Conservation (phyloP, 495 filamentous ascomycete species). For the Aspergillus nidulans region DNA sequence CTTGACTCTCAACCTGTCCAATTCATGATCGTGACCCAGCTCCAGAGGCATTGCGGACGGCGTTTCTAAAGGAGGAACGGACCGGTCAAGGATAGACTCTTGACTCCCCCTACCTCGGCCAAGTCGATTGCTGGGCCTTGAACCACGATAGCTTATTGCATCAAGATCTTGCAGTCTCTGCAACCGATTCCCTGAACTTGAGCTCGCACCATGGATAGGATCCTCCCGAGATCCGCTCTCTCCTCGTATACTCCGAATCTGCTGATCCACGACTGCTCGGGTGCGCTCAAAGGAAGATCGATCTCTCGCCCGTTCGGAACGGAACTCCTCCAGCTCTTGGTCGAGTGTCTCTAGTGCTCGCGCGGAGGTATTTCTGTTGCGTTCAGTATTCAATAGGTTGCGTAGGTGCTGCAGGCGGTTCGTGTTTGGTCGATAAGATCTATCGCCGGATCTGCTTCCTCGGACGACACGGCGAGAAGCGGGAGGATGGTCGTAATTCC, state of each 20-base stretch:
- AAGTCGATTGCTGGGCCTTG: slow-evolving; percentile 13
- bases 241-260: slow-evolving; percentile 19
- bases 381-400: slow-evolving; percentile 35
- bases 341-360: slow-evolving; percentile 38
- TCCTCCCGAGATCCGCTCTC: slow-evolving; percentile 12
- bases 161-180: slow-evolving; percentile 13
- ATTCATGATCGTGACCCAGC: slow-evolving; percentile 19
- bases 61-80: slow-evolving; percentile 35
- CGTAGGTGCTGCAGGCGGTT: slow-evolving; percentile 37
- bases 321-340: slow-evolving; percentile 34
- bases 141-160: slow-evolving; percentile 12
- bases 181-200: slow-evolving; percentile 6
- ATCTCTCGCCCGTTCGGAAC: slow-evolving; percentile 18
- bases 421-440: slow-evolving; percentile 12
- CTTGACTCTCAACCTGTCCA: slow-evolving; percentile 52
- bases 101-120: slow-evolving; percentile 6
- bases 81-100: slow-evolving; percentile 31
- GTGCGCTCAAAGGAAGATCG: slow-evolving; percentile 25
- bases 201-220: slow-evolving; percentile 10
- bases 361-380: slow-evolving; percentile 32
- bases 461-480: slow-evolving; percentile 40
- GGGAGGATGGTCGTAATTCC: slow-evolving; percentile 54
- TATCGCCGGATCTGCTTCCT: slow-evolving; percentile 17
- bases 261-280: slow-evolving; percentile 24
- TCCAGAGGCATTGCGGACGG: slow-evolving; percentile 37